Evolutionary conservation across 1,284 basidiomycete species (phyloP).

Genomic region (Trametes polyzona): DNA sequence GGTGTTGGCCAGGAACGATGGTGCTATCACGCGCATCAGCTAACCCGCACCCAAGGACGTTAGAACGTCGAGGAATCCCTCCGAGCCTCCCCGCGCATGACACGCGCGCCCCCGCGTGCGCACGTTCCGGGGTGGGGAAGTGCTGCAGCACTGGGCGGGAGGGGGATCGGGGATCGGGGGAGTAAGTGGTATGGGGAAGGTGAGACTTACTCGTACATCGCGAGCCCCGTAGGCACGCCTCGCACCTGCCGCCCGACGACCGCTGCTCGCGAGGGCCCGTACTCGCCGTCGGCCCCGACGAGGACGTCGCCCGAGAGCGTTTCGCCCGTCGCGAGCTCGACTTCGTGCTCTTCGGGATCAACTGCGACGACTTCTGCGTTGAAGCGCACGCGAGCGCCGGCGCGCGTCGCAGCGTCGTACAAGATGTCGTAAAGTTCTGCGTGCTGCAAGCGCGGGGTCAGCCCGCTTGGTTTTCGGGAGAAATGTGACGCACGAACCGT

Average conservation of each 20-base stretch:
- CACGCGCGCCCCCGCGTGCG: neutral
- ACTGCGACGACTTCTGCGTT: slow-evolving; percentile 28
- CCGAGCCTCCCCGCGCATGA: neutral
- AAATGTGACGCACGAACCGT: slow-evolving; percentile 46
- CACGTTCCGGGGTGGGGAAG: neutral
- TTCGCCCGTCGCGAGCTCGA: slow-evolving; percentile 48
- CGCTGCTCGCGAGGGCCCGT: slow-evolving; percentile 30
- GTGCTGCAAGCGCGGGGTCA: slow-evolving; percentile 41
- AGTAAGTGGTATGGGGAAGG: too few species aligned
- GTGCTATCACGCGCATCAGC: slow-evolving; percentile 39
- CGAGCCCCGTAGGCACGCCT: slow-evolving; percentile 33
- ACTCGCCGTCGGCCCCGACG: slow-evolving; percentile 64
- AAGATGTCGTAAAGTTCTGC: slow-evolving; percentile 40
- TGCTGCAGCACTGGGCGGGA: too few species aligned
- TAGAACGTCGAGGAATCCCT: too few species aligned
- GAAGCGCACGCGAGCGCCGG: slow-evolving; percentile 31
- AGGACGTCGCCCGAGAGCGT: slow-evolving; percentile 57
- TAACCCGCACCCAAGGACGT: too few species aligned
- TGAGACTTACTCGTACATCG: slow-evolving; percentile 51
- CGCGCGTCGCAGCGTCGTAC: slow-evolving; percentile 47
- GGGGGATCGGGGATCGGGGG: too few species aligned
- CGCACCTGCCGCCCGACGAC: slow-evolving; percentile 39
- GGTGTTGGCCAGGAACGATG: slow-evolving; percentile 43
- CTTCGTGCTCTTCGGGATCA: slow-evolving; percentile 36
- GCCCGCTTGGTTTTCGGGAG: neutral